Percentiles rank a stretch among this genome's conserved stretches.
These are phyloP conservation scores for Primulina huaijiensis DNA, from an alignment of 257 asterid species.

Conservation along the genomic window DNA sequence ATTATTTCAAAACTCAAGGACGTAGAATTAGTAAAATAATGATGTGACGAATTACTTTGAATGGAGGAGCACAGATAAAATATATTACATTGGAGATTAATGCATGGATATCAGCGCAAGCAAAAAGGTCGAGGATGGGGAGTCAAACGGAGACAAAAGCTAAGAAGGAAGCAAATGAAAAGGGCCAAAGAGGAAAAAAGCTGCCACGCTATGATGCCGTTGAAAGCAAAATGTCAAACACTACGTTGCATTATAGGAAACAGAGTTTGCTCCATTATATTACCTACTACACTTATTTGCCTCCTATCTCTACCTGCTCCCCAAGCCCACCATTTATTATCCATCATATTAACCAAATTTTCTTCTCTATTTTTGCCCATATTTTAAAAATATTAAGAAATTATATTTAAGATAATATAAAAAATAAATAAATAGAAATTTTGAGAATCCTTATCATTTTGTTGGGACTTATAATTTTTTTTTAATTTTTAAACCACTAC, in stretches of 20 bases:
- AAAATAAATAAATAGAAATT: too few species aligned
- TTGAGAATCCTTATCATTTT: too few species aligned
- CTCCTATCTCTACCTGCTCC: conserved; percentile 43
- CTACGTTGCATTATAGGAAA: conserved; percentile 58
- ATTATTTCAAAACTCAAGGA: too few species aligned
- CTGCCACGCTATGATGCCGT: conserved; percentile 49
- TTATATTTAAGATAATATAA: too few species aligned
- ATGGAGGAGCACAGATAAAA: too few species aligned
- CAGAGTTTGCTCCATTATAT: conserved; percentile 29
- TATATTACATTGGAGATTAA: too few species aligned
- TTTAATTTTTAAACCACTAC: too few species aligned
- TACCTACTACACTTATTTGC: conserved; percentile 27
- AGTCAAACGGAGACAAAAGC: conserved; percentile 37
- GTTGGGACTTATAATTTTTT: too few species aligned
- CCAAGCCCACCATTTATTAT: not conserved
- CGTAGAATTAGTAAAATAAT: too few species aligned
- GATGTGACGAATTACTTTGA: too few species aligned
- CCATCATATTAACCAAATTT: not conserved
- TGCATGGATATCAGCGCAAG: not conserved
- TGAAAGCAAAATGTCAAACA: conserved; percentile 94
- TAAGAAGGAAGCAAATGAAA: conserved; percentile 29
- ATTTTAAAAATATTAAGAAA: too few species aligned
- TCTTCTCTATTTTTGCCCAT: too few species aligned
- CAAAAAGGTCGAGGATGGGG: conserved; percentile 8
- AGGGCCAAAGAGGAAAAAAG: conserved; percentile 33